Percentiles rank a stretch among this genome's conserved stretches.
Evolutionary conservation across 768 basidiomycete species (phyloP).

Genomic region (Podaxis sp.): DNA sequence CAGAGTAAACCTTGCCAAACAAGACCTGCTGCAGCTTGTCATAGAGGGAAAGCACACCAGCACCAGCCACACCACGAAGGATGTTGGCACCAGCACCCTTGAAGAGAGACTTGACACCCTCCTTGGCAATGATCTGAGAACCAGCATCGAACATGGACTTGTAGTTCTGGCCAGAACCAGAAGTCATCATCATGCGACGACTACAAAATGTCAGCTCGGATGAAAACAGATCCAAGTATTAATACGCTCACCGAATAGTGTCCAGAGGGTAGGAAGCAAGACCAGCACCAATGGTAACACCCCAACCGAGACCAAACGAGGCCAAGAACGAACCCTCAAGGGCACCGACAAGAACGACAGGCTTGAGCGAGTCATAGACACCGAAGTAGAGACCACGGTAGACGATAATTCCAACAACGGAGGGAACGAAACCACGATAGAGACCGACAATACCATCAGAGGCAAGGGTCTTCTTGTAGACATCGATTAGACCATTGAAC

Average conservation of each 20-base stretch:
- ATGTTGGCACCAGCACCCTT: constrained; percentile 97
- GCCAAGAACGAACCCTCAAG: constrained; percentile 96
- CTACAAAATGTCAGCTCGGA: constrained; percentile 36
- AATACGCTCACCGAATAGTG: constrained; percentile 67
- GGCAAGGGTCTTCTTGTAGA: constrained; percentile 96
- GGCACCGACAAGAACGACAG: constrained; percentile 93
- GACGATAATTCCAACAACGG: constrained; percentile 98
- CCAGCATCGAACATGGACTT: constrained; percentile 99
- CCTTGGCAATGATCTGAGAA: constrained; percentile 91
- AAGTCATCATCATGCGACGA: constrained; percentile 99
- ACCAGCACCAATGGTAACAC: constrained; percentile 99
- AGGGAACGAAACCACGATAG: constrained; percentile 99
- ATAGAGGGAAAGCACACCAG: constrained; percentile 98
- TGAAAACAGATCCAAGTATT: constrained; percentile 7
- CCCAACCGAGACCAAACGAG: constrained; percentile 97
- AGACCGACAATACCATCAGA: constrained; percentile 98
- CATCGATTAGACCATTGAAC: constrained; percentile 98
- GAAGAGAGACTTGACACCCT: constrained; percentile 94
- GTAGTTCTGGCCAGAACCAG: constrained; percentile 93
- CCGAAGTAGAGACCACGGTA: constrained; percentile 99
- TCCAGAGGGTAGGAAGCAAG: constrained; percentile 96
- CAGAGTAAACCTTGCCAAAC: constrained; percentile 99
- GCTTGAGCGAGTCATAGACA: constrained; percentile 94
- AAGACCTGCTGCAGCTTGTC: constrained; percentile 95
- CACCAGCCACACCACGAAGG: constrained; percentile 99